Base-by-base conservation (phyloP, 2,329 filamentous ascomycete species). In the Fusarium coicis region DNA sequence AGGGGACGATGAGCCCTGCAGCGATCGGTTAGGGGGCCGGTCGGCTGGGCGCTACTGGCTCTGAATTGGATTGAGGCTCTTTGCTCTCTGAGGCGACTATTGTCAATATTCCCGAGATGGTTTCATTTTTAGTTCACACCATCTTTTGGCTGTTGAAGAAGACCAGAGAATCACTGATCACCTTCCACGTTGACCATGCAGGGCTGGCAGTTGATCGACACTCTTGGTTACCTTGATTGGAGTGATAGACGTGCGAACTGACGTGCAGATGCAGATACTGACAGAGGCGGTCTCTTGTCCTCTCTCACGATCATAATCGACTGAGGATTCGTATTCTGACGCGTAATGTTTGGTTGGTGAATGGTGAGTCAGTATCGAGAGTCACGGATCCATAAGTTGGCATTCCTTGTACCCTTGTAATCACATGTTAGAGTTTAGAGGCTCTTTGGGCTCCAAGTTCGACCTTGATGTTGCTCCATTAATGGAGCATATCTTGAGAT, bases 171-270 rank as follows among this genome's bases (percentile, higher is more conserved):
- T 21, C 47, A 55, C 30, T 37, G 34, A 32, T 21, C 47, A 47
- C 36, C 43, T 43, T 53, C 54, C 18, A 66, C 52, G 67, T 37
- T 63, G 55, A 19, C 43, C 26, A 68, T 74, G 67, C 71, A 74
- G 28, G 55, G 30, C 50, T 74, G 72, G 71, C 72, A 74, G 68
- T 72, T 74, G 72, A 74, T 74, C 72, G 46, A 42, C 72, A n/a
- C 19, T 40, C 60, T 40, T 54, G 32, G 28, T 66, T 74, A 11
- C 72, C 69, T 54, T 32, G 46, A 60, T 46, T 44, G 56, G 53
- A 61, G 32, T 43, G 57, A 63, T 26, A 23, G 39, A 46, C 52
- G 60, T 73, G 72, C 71, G 28, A 56, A 44, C 57, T 74, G 71
- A 74, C 67, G 71, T 74, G 53, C 71, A 69, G 68, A 49, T 47